A percentile compares a stretch with the other conserved stretches of the same genome.
Conservation (phyloP, 2,329 filamentous ascomycete species). For the Colletotrichum sidae region DNA sequence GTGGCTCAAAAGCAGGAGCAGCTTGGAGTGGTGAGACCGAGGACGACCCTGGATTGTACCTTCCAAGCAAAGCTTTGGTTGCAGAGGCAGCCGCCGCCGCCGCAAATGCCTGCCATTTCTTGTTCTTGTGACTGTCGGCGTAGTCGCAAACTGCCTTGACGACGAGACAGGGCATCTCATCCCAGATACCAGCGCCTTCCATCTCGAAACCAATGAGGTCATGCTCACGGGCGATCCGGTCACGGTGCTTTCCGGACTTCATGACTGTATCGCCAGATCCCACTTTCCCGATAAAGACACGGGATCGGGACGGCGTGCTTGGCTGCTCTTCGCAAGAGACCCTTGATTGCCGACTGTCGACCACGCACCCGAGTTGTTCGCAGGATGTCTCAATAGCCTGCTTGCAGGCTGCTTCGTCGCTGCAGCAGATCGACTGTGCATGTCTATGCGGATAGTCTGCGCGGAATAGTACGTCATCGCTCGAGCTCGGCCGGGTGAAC, state of each 20-base stretch:
- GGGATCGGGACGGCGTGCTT: not conserved
- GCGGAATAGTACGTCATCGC: constrained; percentile 45
- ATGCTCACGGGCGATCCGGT: constrained; percentile 39
- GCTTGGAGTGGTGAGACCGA: too few relatives aligned
- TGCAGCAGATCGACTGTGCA: not conserved
- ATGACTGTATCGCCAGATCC: constrained; percentile 48
- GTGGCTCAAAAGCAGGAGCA: too few relatives aligned
- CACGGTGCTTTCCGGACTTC: constrained; percentile 40
- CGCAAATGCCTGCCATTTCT: constrained; percentile 51
- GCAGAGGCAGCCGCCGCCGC: constrained; percentile 49
- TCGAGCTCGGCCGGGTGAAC: constrained; percentile 43
- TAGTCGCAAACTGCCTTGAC: constrained; percentile 55
- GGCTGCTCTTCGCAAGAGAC: constrained; percentile 7
- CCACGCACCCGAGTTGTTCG: constrained; percentile 42
- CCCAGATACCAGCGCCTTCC: constrained; percentile 42
- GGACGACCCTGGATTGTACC: too few relatives aligned
- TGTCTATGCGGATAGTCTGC: constrained; percentile 49
- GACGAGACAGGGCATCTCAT: constrained; percentile 46
- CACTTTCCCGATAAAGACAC: not conserved
- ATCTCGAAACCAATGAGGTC: constrained; percentile 42
- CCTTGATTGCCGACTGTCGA: not conserved
- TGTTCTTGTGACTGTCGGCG: constrained; percentile 52
- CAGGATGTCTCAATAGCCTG: constrained; percentile 37
- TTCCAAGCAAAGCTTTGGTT: not conserved
- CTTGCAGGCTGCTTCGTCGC: constrained; percentile 38